Evolutionary conservation across 768 basidiomycete species (phyloP).

Genomic region (Serendipita sp.): DNA sequence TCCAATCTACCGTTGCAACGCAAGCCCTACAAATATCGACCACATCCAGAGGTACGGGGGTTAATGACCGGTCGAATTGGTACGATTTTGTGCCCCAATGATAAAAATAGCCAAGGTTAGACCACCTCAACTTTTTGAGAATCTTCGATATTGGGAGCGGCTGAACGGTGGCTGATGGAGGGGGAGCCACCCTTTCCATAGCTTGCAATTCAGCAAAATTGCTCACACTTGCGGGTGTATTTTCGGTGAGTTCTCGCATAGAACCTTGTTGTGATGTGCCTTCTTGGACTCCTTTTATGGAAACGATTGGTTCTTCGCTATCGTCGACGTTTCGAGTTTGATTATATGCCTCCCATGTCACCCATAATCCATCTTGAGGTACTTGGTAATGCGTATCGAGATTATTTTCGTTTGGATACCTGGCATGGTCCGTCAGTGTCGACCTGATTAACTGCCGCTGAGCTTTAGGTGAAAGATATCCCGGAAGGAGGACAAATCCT

Average conservation of each 20-base stretch:
- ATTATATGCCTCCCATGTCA: conserved; percentile 19
- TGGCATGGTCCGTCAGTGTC: conserved; percentile 61
- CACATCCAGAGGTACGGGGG: conserved; percentile 41
- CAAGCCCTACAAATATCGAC: conserved; percentile 42
- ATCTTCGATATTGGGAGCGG: conserved; percentile 38
- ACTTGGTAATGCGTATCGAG: conserved; percentile 74
- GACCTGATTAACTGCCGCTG: conserved; percentile 58
- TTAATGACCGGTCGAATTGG: conserved; percentile 60
- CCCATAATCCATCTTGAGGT: conserved; percentile 67
- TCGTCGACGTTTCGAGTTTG: background rate
- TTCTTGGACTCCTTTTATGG: conserved; percentile 28
- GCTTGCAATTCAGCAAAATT: conserved; percentile 36
- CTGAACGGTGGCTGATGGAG: conserved; percentile 45
- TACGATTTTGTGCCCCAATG: conserved; percentile 97
- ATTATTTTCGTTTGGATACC: conserved; percentile 71
- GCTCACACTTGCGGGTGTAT: conserved; percentile 44
- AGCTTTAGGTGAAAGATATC: conserved; percentile 40
- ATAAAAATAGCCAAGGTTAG: conserved; percentile 90
- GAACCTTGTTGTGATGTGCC: conserved; percentile 7
- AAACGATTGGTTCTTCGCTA: conserved; percentile 17
- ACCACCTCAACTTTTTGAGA: conserved; percentile 74
- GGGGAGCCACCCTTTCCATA: conserved; percentile 41
- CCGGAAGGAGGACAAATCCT: conserved; percentile 79
- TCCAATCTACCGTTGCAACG: conserved; percentile 55
- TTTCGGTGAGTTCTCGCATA: conserved; percentile 53